Evolutionary conservation across 768 basidiomycete genomes (phyloP), one percentile per base, ranked within the genome.

Genomic region (Tylopilus cervinicoccineus): DNA sequence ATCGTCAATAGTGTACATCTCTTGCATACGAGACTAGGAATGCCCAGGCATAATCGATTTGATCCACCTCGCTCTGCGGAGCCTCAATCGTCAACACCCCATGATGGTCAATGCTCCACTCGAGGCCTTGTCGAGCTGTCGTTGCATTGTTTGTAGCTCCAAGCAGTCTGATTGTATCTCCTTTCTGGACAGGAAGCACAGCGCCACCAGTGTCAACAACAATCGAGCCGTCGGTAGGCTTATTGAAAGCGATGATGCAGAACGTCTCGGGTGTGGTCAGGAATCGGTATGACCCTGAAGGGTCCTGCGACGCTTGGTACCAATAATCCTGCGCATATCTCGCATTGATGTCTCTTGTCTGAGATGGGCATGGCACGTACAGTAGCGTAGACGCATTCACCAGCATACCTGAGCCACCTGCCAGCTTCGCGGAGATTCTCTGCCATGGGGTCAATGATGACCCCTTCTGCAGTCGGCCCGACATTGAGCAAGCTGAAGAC

Each of bases 381-480:
- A 6, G 80, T 80, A 24, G 68, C 72, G 44, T 79, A 81, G 7
- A 81, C 70, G 29, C 79, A 81, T 1, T 69, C 64, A 13, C 79
- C 77, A 2, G 74, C 70, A 37, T 74, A 72, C 34, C 70, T 65
- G 45, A 81, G 62, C 80, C 80, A 81, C 36, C 50, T 53, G 0
- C 79, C 80, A 16, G 76, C 76, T n/a, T 70, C 75, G 6, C 74
- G 67, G 26, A 81, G 66, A 31, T 74, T 72, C 3, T 76, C 54
- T 34, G 60, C 64, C 72, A 79, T 77, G 0, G 77, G 72, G 8
- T 63, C 63, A 36, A 79, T 74, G 28, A 81, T 78, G 32, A 72
- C 71, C 0, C 80, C 79, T 43, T 79, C 78, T 1, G 76, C 77
- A 2, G 70, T 78, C 0, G 80, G 80, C 0, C 80, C 78, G 16